Evolutionary conservation across 75 land plant species (phyloP).

Genomic region (Pinus albicaulis): DNA sequence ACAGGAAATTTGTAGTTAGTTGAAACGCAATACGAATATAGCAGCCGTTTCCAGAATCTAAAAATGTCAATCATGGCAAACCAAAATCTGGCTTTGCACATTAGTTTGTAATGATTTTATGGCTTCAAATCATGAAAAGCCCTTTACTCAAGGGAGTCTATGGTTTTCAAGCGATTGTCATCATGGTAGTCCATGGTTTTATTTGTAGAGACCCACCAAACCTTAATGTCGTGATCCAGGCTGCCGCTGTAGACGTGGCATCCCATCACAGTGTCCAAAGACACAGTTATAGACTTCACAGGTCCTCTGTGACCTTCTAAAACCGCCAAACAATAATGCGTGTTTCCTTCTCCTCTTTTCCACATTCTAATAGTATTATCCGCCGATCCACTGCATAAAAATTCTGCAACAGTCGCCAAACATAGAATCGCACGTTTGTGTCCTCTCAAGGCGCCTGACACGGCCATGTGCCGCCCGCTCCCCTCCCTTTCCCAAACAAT

Average conservation of each 20-base stretch:
- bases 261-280: constrained; percentile 1
- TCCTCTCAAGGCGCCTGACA: constrained; percentile 5
- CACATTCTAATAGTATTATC: constrained; percentile 23
- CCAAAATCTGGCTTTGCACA: no score
- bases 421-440: constrained; percentile 16
- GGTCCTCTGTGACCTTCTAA: constrained; percentile 62
- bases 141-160: no score
- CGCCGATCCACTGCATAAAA: constrained; percentile 18
- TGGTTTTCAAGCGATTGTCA: no score
- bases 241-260: constrained; percentile 50
- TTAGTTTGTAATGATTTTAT: no score
- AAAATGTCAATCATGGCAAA: no score
- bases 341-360: constrained; percentile 24
- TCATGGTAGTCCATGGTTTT: no score
- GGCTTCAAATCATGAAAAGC: no score
- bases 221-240: constrained; percentile 52
- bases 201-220: constrained; percentile 34
- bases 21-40: no score
- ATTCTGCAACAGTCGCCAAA: neutral
- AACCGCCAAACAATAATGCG: constrained; percentile 44
- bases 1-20: no score
- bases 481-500: constrained; percentile 66
- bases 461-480: neutral
- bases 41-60: no score
- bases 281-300: constrained; percentile 32